Evolutionary conservation across 768 basidiomycete genomes (phyloP), one percentile per base, ranked within the genome.

Genomic region (Agaricus sinodeliciosus): DNA sequence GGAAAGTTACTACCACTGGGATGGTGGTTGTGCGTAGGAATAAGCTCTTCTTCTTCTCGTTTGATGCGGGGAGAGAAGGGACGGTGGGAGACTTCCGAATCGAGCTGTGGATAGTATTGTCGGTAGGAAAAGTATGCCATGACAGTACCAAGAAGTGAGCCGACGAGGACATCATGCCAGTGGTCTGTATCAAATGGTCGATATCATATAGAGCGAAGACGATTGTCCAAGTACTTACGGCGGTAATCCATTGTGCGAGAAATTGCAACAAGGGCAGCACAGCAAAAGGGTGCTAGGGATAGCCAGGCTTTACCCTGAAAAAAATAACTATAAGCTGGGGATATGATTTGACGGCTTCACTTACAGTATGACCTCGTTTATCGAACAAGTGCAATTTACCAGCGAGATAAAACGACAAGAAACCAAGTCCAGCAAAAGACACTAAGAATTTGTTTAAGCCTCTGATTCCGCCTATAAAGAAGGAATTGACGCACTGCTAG

Each of bases 371-470:
- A 3, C 93, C 94, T 43, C 81, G 76, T 22, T 72, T 74, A 64
- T 96, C 93, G 57, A 93, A 95, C 4, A 98, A 70, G 62, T 94
- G 94, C 60, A 95, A 70, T 67, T 98, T 97, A 2, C 94, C 96
- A 9, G 90, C 88, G 5, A 94, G 69, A 65, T 96, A 98, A 58
- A 90, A 85, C 1, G 87, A 73, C 37, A 98, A 73, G 69, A 94
- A 94, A 1, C 89, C 90, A 7, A 99, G 75, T 1, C 95, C 95
- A 5, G 93, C 90, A 64, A 95, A 97, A 0, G 94, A 91, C 49
- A 95, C 92, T 90, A 59, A 54, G 48, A 56, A 36, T 2, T 4
- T 7, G 25, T 35, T 43, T 58, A 43, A 48, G 9, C 22, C 44
- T 9, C 27, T 50, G 43, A 15, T 34, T 46, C 25, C 55, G 39